Conservation (phyloP, 768 basidiomycete species). For the Hygrophorus russula region DNA sequence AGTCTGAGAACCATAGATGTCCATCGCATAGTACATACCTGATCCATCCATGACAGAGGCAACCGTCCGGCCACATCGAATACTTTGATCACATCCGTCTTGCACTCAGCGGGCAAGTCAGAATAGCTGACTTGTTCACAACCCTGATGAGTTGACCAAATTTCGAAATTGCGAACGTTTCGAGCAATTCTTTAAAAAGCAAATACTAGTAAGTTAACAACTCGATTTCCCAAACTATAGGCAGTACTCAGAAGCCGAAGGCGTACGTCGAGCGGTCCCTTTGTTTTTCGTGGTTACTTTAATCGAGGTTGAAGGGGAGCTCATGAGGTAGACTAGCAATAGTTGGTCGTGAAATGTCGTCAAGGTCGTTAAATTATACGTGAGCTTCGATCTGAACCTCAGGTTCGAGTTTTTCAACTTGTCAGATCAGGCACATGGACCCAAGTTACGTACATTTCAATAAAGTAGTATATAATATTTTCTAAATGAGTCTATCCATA, state of each 20-base stretch:
- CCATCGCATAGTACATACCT: constrained; percentile 16
- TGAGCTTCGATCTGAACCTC: neutral
- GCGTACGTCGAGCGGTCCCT: constrained; percentile 15
- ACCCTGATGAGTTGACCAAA: constrained; percentile 36
- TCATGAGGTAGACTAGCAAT: constrained; percentile 5
- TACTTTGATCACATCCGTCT: constrained; percentile 23
- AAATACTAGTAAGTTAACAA: neutral
- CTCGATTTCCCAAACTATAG: neutral
- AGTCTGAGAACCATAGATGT: neutral
- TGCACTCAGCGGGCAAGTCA: constrained; percentile 31
- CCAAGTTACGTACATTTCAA: neutral
- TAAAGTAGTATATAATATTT: neutral
- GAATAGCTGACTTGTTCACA: constrained; percentile 37
- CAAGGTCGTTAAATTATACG: neutral
- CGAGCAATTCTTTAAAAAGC: constrained; percentile 30
- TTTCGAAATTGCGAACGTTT: constrained; percentile 37
- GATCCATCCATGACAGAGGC: constrained; percentile 30
- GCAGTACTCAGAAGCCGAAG: constrained; percentile 38
- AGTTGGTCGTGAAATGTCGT: neutral
- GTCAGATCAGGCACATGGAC: neutral
- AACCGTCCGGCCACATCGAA: constrained; percentile 26
- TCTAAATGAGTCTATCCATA: constrained; percentile 57
- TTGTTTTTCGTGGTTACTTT: constrained; percentile 9
- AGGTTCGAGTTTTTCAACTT: neutral
- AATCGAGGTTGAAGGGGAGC: constrained; percentile 6